These are phyloP conservation scores for Saturnispora saitoi DNA, from an alignment of 805 yeast genomes.

Conservation along the genomic window DNA sequence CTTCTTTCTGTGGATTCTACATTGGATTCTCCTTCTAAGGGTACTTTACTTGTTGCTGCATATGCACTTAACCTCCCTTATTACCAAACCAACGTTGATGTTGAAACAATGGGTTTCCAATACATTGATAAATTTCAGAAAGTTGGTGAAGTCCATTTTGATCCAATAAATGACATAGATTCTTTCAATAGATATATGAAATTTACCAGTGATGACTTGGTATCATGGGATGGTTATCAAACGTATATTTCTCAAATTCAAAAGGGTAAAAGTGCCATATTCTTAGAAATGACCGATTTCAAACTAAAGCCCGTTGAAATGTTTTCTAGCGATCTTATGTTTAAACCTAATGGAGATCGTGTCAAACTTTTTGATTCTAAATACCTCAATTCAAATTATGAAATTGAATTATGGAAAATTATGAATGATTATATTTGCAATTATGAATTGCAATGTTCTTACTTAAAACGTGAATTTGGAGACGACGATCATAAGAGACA, in stretches of 20 bases:
- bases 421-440: conserved; percentile 28
- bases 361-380: conserved; percentile 22
- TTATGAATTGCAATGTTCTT: conserved; percentile 21
- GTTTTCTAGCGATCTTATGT: conserved; percentile 19
- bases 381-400: conserved; percentile 18
- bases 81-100: conserved; percentile 39
- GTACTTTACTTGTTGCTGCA: conserved; percentile 45
- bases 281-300: conserved; percentile 28
- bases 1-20: conserved; percentile 28
- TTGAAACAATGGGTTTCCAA: conserved; percentile 43
- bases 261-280: conserved; percentile 23
- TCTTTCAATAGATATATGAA: conserved; percentile 19
- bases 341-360: conserved; percentile 28
- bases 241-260: conserved; percentile 18
- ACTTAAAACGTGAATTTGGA: conserved; percentile 22
- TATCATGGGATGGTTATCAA: conserved; percentile 15
- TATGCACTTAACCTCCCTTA: conserved; percentile 32
- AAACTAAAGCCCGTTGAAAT: conserved; percentile 27
- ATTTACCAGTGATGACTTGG: conserved; percentile 14
- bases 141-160: conserved; percentile 46
- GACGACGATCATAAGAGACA: conserved; percentile 13
- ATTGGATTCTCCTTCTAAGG: conserved; percentile 41
- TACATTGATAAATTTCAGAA: conserved; percentile 32
- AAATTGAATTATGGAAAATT: conserved; percentile 23
- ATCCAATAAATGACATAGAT: conserved; percentile 37